A percentile compares a stretch with the other conserved stretches of the same genome.
Conservation (phyloP, 352 stramenopile genomes). For the Phytophthora macrochlamydospora region DNA sequence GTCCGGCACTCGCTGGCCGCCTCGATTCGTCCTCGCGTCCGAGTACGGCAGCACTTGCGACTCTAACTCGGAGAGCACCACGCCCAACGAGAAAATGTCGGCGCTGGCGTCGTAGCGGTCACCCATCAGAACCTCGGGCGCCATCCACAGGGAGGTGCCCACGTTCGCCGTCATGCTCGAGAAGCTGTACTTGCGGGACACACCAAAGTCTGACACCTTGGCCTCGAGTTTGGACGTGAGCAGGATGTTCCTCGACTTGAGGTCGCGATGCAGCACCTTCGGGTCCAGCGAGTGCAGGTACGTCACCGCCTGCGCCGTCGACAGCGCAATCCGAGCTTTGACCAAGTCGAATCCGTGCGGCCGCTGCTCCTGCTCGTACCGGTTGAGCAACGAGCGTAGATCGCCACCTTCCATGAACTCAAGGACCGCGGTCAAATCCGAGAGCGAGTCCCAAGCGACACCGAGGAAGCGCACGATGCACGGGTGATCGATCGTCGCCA, state of each 20-base stretch:
- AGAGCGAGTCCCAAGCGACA: constrained; percentile 47
- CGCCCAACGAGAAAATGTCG: constrained; percentile 49
- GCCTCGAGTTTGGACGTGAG: constrained; percentile 29
- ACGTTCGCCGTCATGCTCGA: constrained; percentile 43
- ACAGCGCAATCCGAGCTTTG: constrained; percentile 38
- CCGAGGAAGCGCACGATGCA: constrained; percentile 60
- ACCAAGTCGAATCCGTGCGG: constrained; percentile 27
- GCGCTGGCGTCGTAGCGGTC: constrained; percentile 43
- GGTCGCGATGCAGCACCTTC: constrained; percentile 46
- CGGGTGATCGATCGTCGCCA: constrained; percentile 49
- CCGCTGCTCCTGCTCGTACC: constrained; percentile 18
- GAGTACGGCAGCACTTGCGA: constrained; percentile 33
- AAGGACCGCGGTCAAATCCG: constrained; percentile 41
- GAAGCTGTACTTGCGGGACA: constrained; percentile 27
- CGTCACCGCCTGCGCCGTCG: constrained; percentile 39
- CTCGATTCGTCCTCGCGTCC: constrained; percentile 14
- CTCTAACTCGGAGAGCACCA: constrained; percentile 45
- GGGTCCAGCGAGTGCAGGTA: constrained; percentile 52
- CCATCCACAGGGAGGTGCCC: constrained; percentile 45
- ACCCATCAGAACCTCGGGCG: constrained; percentile 43
- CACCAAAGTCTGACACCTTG: constrained; percentile 57
- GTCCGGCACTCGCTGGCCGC: constrained; percentile 15
- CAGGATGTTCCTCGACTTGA: constrained; percentile 60
- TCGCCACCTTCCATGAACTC: constrained; percentile 56
- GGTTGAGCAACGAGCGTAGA: constrained; percentile 32